Base-by-base conservation (phyloP, 2,329 filamentous ascomycete species). In the Colletotrichum falcatum region DNA sequence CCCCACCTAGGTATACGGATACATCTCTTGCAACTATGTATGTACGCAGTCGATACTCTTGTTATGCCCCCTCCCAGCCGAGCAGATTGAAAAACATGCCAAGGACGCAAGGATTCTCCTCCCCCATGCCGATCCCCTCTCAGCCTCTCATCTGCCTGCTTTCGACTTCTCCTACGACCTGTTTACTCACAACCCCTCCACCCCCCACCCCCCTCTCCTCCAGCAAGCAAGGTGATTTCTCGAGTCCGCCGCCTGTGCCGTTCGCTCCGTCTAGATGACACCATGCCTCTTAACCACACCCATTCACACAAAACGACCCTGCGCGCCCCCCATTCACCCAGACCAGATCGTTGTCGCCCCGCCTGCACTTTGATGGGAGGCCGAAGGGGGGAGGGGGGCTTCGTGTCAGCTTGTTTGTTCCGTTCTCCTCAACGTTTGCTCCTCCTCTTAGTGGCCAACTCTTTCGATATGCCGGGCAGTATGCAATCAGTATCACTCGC, bases 121-220 rank as follows among this genome's bases (percentile, higher is more conserved):
- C 26, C 67, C 53, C 58, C 64, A 65, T 55, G 61, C 54, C 60
- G 69, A 70, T 65, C 60, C 46, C 37, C 42, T 44, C 60, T 65
- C 59, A 61, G 69, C 60, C 69, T 70, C 65, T 55, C 59, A 61
- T 54, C 60, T 18, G 54, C 68, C 60, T 68, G 69, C 54, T 61
- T 35, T 65, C 44, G 37, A 65, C 48, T 42, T 33, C 65, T 23
- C 26, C 30, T 23, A 37, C 5, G 14, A 53, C 37, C 30, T 16
- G 20, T 53, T 53, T 28, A 26, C n/a, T 58, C 68, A 71, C 48
- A 33, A 35, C 54, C 55, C 65, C 69, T 64, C 69, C 59, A 70
- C 4, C 20, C 8, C 39, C 46, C 69, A 65, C 60, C 53, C 65
- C 37, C 39, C 63, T 64, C 58, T 59, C 58, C 37, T 59, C 37